phyloP scores from a whole-genome alignment of 805 yeast species.

The Pichia occidentalis region DNA sequence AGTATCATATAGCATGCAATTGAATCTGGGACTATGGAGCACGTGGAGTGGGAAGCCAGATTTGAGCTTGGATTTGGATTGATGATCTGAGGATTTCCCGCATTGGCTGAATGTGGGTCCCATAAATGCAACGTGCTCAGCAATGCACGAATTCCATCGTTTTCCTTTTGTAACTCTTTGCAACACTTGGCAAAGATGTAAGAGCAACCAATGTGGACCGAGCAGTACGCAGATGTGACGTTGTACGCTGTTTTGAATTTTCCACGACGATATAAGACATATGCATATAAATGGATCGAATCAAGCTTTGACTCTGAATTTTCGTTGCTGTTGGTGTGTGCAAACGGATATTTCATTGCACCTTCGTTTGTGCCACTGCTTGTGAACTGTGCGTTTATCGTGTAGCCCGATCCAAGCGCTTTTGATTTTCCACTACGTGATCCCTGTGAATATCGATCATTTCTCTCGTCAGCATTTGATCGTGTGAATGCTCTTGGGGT shows the following conservation, averaged over 20 bases:
- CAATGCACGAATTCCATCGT: conserved; percentile 56
- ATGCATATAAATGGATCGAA: conserved; percentile 62
- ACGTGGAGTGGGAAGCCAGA: conserved; percentile 6
- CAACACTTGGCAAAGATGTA: conserved; percentile 70
- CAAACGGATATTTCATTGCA: not conserved
- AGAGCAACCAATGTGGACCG: conserved; percentile 64
- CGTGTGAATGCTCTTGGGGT: too few species aligned
- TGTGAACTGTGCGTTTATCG: too few species aligned
- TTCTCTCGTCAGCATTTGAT: too few species aligned
- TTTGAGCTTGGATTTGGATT: too few species aligned
- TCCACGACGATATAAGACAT: conserved; percentile 53
- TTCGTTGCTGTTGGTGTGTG: not conserved
- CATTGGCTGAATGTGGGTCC: conserved; percentile 19
- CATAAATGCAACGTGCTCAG: conserved; percentile 34
- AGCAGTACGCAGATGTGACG: conserved; percentile 33
- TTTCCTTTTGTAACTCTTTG: conserved; percentile 43
- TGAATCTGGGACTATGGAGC: conserved; percentile 47
- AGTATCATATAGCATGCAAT: conserved; percentile 61
- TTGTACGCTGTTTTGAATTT: conserved; percentile 60
- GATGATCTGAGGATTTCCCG: too few species aligned
- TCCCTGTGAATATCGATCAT: too few species aligned
- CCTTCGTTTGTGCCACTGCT: too few species aligned
- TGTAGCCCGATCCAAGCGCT: too few species aligned
- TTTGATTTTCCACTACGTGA: too few species aligned
- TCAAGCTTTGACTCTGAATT: conserved; percentile 44